Base-by-base conservation (phyloP, 768 basidiomycete species). In the Galerina sulciceps region DNA sequence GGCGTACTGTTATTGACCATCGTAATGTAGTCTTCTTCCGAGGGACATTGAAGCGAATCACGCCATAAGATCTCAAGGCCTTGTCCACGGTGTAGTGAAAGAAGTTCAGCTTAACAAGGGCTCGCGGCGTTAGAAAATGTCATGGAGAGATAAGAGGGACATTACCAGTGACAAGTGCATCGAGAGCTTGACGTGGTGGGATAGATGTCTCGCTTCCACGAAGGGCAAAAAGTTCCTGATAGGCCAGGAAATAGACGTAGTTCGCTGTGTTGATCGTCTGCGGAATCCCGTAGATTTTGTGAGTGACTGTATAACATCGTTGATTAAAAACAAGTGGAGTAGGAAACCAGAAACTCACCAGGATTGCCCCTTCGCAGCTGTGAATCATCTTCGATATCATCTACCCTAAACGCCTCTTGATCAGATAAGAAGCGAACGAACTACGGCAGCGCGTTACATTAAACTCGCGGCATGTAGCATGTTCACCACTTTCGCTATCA, bases 201-300 rank as follows among this genome's bases (percentile, higher is more conserved):
- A 65, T 60, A 71, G 73, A 13, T 36, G 66, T 53, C 1, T 70
- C 59, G 20, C 59, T 68, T 45, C 68, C 68, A 47, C 85, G 75
- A 43, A 93, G 79, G 10, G 79, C 76, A 62, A 90, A 86, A 1
- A 98, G 81, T 63, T 96, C 92, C 64, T 94, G 84, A 70, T 89
- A 95, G 0, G 96, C 96, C 42, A 94, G 84, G 68, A 99, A 99
- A 70, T 96, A 98, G 26, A 95, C 94, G 63, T 98, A 99, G 69
- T 97, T 98, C 0, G 96, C 96, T 0, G 90, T 88, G 71, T 99
- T 99, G 76, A 99, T 95, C 0, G 96, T 97, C 69, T 98, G 96
- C 0, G 96, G 94, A 2, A 97, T 77, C 1, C 96, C 96, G 66
- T 96, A 99, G 64, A 99, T 96, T 77, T 93, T 93, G 77, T 99